Conservation (phyloP, 1,139 yeast species). For the Kurtzmaniella natalensis region DNA sequence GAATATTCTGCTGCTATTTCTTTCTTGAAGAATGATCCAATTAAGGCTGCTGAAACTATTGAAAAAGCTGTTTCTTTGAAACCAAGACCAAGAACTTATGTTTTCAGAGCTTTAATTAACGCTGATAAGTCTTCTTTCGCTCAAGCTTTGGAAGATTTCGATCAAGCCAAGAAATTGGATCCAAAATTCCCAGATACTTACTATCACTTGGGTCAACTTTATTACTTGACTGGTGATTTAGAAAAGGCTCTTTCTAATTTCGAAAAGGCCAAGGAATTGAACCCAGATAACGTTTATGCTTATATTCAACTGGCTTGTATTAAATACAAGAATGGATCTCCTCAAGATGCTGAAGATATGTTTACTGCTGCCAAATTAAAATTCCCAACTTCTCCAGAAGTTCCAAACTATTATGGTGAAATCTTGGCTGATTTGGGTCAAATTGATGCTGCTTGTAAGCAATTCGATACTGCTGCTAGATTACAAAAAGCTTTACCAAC, state of each 20-base stretch:
- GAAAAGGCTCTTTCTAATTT: constrained; percentile 71
- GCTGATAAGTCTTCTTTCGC: constrained; percentile 72
- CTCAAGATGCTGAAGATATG: constrained; percentile 55
- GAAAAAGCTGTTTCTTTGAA: constrained; percentile 59
- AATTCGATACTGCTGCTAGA: constrained; percentile 83
- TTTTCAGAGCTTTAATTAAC: constrained; percentile 76
- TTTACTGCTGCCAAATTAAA: constrained; percentile 70
- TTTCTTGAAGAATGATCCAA: constrained; percentile 75
- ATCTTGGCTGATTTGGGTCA: constrained; percentile 81
- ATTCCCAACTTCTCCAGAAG: constrained; percentile 87
- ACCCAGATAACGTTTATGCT: constrained; percentile 76
- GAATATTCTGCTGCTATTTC: constrained; percentile 82
- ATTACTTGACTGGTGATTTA: constrained; percentile 75
- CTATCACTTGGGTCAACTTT: constrained; percentile 93
- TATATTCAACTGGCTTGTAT: constrained; percentile 92
- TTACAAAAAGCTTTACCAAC: constrained; percentile 66
- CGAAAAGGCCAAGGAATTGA: constrained; percentile 68
- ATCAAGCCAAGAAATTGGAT: constrained; percentile 65
- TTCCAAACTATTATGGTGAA: constrained; percentile 95
- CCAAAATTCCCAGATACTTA: constrained; percentile 76
- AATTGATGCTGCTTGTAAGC: constrained; percentile 66
- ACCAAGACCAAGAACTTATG: constrained; percentile 81
- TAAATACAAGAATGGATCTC: constrained; percentile 75
- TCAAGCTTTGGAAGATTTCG: constrained; percentile 67
- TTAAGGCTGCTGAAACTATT: constrained; percentile 55